phyloP scores from a whole-genome alignment of 768 basidiomycete genomes.

The Pholiota conissans region DNA sequence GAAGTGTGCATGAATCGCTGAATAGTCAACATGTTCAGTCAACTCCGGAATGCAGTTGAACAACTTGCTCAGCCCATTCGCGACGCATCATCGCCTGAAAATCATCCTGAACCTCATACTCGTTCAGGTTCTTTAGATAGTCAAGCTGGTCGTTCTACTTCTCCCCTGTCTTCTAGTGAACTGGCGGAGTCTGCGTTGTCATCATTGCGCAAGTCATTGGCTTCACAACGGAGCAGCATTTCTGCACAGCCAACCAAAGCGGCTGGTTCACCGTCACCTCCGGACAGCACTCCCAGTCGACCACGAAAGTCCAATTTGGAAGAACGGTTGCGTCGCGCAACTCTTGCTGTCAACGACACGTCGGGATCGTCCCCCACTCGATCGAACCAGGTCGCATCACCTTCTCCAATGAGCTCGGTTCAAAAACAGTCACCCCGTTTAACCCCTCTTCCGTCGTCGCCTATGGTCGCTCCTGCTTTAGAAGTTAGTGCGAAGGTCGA shows the following conservation, averaged over 20 bases:
- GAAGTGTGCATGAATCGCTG: background rate
- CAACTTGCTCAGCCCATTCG: constrained; percentile 54
- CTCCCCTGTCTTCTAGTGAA: constrained; percentile 47
- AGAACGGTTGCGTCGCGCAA: constrained; percentile 70
- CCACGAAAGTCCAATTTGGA: constrained; percentile 63
- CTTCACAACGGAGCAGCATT: constrained; percentile 40
- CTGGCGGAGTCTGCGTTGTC: constrained; percentile 61
- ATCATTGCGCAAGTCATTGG: constrained; percentile 65
- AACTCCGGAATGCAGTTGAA: constrained; percentile 74
- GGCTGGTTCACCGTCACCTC: constrained; percentile 10
- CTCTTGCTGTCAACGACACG: constrained; percentile 57
- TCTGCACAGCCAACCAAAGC: constrained; percentile 26
- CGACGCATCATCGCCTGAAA: constrained; percentile 23
- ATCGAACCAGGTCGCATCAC: constrained; percentile 31
- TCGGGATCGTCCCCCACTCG: constrained; percentile 29
- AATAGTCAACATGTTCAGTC: constrained; percentile 62
- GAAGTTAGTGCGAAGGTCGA: constrained; percentile 9
- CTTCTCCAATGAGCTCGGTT: constrained; percentile 26
- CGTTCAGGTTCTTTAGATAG: constrained; percentile 37
- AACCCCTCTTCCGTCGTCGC: constrained; percentile 44
- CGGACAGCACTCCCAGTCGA: constrained; percentile 12
- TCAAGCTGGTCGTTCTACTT: constrained; percentile 22
- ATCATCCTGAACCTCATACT: constrained; percentile 17
- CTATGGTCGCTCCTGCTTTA: constrained; percentile 21
- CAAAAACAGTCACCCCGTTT: constrained; percentile 40